Evolutionary conservation across 129 eudicot genomes (phyloP).

Genomic region (Flaveria linearis): DNA sequence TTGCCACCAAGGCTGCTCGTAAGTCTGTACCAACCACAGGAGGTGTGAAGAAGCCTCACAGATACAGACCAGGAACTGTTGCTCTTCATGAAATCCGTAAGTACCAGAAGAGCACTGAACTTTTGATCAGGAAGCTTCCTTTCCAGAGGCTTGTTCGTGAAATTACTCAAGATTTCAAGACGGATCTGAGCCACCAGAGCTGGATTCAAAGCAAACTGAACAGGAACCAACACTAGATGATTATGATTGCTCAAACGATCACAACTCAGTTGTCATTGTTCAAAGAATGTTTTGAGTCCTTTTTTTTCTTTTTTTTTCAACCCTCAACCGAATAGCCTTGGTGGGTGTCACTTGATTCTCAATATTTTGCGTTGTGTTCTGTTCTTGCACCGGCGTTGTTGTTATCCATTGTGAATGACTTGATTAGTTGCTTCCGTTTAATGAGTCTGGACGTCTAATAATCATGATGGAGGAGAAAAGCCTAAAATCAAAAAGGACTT

Average conservation of each 20-base stretch:
- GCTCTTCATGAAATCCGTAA: constrained; percentile 62
- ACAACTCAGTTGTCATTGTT: too few species aligned
- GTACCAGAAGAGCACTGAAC: constrained; percentile 65
- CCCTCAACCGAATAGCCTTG: too few species aligned
- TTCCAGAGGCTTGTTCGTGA: constrained; percentile 75
- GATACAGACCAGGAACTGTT: constrained; percentile 47
- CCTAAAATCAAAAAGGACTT: too few species aligned
- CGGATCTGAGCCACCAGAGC: constrained; percentile 35
- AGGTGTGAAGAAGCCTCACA: constrained; percentile 55
- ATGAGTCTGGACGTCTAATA: too few species aligned
- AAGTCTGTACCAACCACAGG: constrained; percentile 51
- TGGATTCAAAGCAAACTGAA: constrained; percentile 30
- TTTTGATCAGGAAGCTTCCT: constrained; percentile 69
- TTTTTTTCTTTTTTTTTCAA: too few species aligned
- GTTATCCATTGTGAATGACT: too few species aligned
- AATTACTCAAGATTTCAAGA: constrained; percentile 53
- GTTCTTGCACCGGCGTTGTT: too few species aligned
- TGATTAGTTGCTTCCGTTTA: too few species aligned
- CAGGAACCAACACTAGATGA: constrained; percentile 28
- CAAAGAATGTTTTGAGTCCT: too few species aligned
- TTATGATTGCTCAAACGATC: neutral
- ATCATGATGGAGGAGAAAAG: too few species aligned
- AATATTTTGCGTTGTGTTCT: too few species aligned
- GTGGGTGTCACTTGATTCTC: too few species aligned
- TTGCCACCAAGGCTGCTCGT: constrained; percentile 57